Base-by-base conservation (phyloP, 2,329 filamentous ascomycete genomes). In the Fusarium penzigii region DNA sequence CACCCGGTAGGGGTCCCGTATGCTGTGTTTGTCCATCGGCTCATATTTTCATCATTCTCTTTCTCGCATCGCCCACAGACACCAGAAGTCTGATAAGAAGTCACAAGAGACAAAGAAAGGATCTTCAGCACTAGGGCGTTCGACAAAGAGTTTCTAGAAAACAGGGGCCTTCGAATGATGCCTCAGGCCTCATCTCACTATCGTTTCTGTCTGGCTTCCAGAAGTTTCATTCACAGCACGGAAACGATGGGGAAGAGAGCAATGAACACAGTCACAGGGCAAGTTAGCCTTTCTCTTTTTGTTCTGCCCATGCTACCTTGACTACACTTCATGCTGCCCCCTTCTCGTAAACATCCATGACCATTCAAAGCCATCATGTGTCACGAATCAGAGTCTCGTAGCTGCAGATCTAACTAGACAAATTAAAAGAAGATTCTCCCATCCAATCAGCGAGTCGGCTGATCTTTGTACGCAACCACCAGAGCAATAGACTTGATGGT, bases 201-300 rank as follows among this genome's bases (percentile, higher is more conserved):
- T 58, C 39, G 29, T 46, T 53, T 56, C 49, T 58, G 55, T 50
- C 58, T 58, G 36, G 58, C 55, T 61, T 61, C 58, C 45, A 61
- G 58, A 61, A 61, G 40, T 39, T 47, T 55, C 53, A 41, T 41
- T 52, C 54, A 17, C 17, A 17, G n/a, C 16, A 20, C n/a, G 14
- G 39, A 20, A 40, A 6, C n/a, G 9, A 40, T 40, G n/a, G 17
- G n/a, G 9, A 40, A 14, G n/a, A 16, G n/a, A 36, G 13, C 9
- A 36, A 36, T 3, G 29, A 32, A 32, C 6, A 32, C 29, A 11
- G 11, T 32, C 29, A 7, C 29, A 32, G 7, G 29, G 29, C 29
- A 32, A 7, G 11, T 32, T 42, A 55, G 20, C 20, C 7, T 25
- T 25, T 25, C 7, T 25, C 7, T 25, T 25, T 25, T 25, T 25